Evolutionary conservation across 208 protist genomes (phyloP).

Genomic region (Trypanosoma melophagium): DNA sequence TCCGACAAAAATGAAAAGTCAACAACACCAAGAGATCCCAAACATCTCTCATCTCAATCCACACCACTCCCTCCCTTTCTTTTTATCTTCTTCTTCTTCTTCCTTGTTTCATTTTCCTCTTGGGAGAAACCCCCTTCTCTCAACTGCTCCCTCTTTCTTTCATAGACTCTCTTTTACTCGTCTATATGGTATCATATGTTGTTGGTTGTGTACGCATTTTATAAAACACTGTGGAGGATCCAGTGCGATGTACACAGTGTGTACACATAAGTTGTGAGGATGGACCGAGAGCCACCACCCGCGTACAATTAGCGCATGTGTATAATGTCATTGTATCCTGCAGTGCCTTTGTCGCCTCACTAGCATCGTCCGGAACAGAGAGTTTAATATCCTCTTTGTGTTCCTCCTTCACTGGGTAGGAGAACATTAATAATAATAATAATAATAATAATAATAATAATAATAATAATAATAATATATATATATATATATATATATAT

Average conservation of each 20-base stretch:
- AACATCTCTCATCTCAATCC: too few relatives aligned
- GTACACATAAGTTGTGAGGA: slow-evolving; percentile 70
- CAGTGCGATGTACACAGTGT: slow-evolving; percentile 73
- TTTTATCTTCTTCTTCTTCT: background rate
- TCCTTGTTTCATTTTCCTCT: background rate
- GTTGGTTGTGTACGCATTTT: slow-evolving; percentile 84
- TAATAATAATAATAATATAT: background rate
- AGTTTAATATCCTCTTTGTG: slow-evolving; percentile 24
- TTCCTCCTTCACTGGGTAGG: slow-evolving; percentile 39
- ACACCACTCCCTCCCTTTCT: background rate
- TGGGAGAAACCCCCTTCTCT: too few relatives aligned
- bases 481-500: slow-evolving; percentile 11
- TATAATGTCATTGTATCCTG: slow-evolving; percentile 58
- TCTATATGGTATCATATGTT: slow-evolving; percentile 86
- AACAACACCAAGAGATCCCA: too few relatives aligned
- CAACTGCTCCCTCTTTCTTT: too few relatives aligned
- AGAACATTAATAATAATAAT: slow-evolving; percentile 14
- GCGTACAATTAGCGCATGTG: slow-evolving; percentile 82
- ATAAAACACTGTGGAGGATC: slow-evolving; percentile 88
- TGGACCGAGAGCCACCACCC: slow-evolving; percentile 51
- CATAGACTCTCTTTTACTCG: background rate
- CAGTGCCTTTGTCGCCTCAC: background rate
- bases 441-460: slow-evolving; percentile 11
- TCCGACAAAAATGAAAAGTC: too few relatives aligned
- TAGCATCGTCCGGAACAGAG: slow-evolving; percentile 2